Evolutionary conservation across 306 rosid species (phyloP).

Genomic region (Gleditsia sinensis): DNA sequence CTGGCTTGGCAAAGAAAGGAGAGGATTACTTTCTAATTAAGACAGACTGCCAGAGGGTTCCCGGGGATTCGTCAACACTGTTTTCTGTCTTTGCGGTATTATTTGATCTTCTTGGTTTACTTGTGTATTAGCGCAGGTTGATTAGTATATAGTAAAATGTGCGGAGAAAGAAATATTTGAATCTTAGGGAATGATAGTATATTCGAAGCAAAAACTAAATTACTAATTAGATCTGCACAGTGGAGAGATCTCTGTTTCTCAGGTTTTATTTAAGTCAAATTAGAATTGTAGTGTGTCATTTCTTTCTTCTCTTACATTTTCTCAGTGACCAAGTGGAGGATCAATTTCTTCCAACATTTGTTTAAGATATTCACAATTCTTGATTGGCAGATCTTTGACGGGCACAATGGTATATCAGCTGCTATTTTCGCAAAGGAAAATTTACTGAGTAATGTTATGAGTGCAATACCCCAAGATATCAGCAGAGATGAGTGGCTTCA

Average conservation of each 20-base stretch:
- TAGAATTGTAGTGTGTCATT: slow-evolving; percentile 19
- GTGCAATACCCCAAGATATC: slow-evolving; percentile 90
- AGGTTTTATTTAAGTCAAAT: slow-evolving; percentile 24
- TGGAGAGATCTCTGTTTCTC: slow-evolving; percentile 12
- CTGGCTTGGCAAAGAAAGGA: slow-evolving; percentile 98
- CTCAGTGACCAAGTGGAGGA: slow-evolving; percentile 35
- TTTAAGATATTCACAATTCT: slow-evolving; percentile 48
- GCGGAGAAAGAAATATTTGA: background rate
- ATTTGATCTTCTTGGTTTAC: slow-evolving; percentile 25
- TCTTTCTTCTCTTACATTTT: slow-evolving; percentile 41
- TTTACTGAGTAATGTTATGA: slow-evolving; percentile 75
- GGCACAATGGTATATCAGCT: slow-evolving; percentile 97
- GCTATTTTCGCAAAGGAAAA: slow-evolving; percentile 90
- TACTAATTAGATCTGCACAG: slow-evolving; percentile 28
- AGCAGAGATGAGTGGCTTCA: slow-evolving; percentile 96
- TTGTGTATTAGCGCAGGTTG: background rate
- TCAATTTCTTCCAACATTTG: slow-evolving; percentile 35
- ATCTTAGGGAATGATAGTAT: slow-evolving; percentile 30
- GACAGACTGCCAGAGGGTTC: slow-evolving; percentile 76
- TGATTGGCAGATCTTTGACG: slow-evolving; percentile 84
- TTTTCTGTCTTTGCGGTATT: slow-evolving; percentile 96
- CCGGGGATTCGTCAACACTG: slow-evolving; percentile 67
- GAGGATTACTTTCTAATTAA: slow-evolving; percentile 93
- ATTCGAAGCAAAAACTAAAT: background rate
- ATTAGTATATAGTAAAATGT: background rate